Evolutionary conservation across 495 filamentous ascomycete genomes (phyloP).

Genomic region (Xylaria flabelliformis): DNA sequence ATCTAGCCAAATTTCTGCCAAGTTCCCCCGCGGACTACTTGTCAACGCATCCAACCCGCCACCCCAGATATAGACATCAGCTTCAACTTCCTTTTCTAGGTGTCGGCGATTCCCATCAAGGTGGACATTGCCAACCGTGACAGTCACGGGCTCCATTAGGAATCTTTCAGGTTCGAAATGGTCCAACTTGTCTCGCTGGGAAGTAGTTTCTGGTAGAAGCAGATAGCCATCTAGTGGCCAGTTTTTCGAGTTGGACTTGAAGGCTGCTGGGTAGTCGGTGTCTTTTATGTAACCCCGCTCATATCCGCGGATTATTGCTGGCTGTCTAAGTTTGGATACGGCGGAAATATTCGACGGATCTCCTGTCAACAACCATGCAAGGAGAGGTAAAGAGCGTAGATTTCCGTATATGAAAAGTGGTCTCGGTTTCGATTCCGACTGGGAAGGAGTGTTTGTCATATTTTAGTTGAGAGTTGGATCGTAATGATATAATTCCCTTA

Average conservation of each 20-base stretch:
- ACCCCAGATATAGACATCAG: slow-evolving; percentile 13
- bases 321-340: not conserved
- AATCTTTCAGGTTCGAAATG: not conserved
- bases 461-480: not conserved
- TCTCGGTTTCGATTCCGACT: slow-evolving; percentile 1
- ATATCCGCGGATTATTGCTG: not conserved
- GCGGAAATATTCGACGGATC: not conserved
- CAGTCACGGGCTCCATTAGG: not conserved
- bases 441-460: too few species aligned
- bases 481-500: not conserved
- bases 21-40: slow-evolving; percentile 8
- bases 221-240: not conserved
- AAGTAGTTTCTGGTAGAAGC: not conserved
- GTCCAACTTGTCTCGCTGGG: not conserved
- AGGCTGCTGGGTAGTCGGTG: not conserved
- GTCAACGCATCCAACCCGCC: slow-evolving; percentile 1
- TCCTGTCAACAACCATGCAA: slow-evolving; percentile 29
- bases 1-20: slow-evolving; percentile 31
- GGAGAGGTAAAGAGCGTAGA: slow-evolving; percentile 29
- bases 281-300: not conserved
- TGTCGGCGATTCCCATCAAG: too few species aligned
- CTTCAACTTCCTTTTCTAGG: not conserved
- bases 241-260: not conserved
- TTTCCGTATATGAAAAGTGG: slow-evolving; percentile 35
- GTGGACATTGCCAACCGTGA: too few species aligned